Base-by-base conservation (phyloP, 192 early-diverging fungal species). In the Backusella liffmaniae region DNA sequence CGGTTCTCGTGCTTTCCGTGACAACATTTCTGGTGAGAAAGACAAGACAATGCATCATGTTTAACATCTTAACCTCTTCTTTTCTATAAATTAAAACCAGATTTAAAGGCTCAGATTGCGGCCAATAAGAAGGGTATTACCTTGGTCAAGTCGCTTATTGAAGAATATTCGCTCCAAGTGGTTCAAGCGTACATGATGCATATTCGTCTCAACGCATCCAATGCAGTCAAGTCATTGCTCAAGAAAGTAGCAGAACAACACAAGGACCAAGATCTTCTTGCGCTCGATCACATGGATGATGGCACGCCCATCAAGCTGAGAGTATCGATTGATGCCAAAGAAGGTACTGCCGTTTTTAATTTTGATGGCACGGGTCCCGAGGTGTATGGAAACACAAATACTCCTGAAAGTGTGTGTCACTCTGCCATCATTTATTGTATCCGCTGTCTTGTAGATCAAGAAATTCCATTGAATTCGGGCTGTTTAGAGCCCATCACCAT, bases 371-470 rank as follows among this genome's bases (percentile, higher is more conserved):
- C 96, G 0, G 92, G 92, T 32, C 88, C 88, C 1, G 90, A 96
- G 76, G 93, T 96, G 4, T 98, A 96, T 74, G 95, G 90, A 66
- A 99, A 96, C 82, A 92, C 88, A 53, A 96, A 96, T 72, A 91
- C 95, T 7, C 95, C 91, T 6, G 85, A 84, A 34, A 85, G 86
- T 12, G 84, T 87, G 23, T 79, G 75, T 42, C 91, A 93, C 81
- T 94, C 92, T n/a, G 96, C 98, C 0, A 96, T 97, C 70, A 99
- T 99, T 53, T 99, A 99, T 80, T 98, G 94, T 73, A 85, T 99
- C 56, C 92, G 98, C 6, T 95, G 91, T 81, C 85, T 99, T 82
- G 91, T 99, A n/a, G 88, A 84, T 21, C 87, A 87, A 68, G 95
- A 98, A 72, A 96, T 99, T 66, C 98, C 98, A 1, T 84, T 99